These are phyloP conservation scores for Leptomonas seymouri DNA, from an alignment of 208 protist species.

Conservation along the genomic window DNA sequence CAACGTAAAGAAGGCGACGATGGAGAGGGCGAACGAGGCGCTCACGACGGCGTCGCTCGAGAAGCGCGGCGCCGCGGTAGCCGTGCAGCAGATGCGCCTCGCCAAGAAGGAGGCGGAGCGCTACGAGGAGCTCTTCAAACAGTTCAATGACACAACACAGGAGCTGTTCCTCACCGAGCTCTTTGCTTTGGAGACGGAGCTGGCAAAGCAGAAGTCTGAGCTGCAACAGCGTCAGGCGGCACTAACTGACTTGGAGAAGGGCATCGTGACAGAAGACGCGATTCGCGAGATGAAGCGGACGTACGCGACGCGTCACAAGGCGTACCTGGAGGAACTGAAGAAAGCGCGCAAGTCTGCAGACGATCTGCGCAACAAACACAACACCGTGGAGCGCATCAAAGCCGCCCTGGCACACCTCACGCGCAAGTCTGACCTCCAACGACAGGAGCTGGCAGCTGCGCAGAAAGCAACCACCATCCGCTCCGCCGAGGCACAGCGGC, in stretches of 20 bases:
- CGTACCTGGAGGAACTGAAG: conserved; percentile 81
- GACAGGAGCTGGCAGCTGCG: conserved; percentile 48
- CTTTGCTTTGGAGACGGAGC: conserved; percentile 85
- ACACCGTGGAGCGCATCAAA: conserved; percentile 70
- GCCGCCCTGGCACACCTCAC: conserved; percentile 64
- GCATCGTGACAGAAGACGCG: conserved; percentile 64
- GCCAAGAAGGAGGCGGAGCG: conserved; percentile 97
- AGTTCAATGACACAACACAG: conserved; percentile 55
- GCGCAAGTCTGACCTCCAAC: conserved; percentile 66
- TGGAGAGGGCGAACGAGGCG: conserved; percentile 83
- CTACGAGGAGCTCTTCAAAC: conserved; percentile 67
- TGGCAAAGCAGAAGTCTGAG: conserved; percentile 74
- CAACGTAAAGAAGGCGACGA: conserved; percentile 59
- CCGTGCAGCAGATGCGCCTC: conserved; percentile 95
- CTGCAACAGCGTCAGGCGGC: conserved; percentile 53
- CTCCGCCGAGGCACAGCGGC: conserved; percentile 58
- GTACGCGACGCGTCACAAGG: conserved; percentile 77
- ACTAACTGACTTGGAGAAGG: conserved; percentile 72
- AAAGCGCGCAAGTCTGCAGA: conserved; percentile 59
- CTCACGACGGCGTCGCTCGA: conserved; percentile 83
- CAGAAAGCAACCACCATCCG: conserved; percentile 60
- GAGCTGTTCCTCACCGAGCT: conserved; percentile 89
- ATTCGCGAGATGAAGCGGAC: conserved; percentile 79
- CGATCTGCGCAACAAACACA: conserved; percentile 67
- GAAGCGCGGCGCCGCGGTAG: conserved; percentile 85